Percentiles rank a stretch among this genome's conserved stretches.
Conservation (phyloP, 2,329 filamentous ascomycete species). For the Ophiostoma pallidulum region DNA sequence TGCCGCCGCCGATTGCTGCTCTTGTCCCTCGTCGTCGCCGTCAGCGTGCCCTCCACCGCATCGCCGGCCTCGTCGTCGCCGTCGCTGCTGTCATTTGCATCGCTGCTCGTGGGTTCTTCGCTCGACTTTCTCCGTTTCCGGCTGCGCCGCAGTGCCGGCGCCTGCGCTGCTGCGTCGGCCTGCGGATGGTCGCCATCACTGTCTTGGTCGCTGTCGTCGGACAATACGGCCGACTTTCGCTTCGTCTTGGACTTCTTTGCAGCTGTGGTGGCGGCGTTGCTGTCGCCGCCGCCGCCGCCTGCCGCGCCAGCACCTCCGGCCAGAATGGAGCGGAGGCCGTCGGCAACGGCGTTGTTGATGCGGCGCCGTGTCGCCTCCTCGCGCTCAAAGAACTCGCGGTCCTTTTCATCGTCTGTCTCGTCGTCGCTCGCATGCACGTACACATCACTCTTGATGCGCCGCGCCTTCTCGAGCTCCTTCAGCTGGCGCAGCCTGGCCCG, state of each 20-base stretch:
- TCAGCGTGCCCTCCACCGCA: background rate
- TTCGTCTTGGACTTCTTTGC: background rate
- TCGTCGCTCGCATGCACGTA: constrained; percentile 82
- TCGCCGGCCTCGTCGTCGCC: background rate
- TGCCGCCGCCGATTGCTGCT: constrained; percentile 14
- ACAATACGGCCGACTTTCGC: constrained; percentile 19
- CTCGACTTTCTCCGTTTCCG: constrained; percentile 14
- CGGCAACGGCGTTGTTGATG: constrained; percentile 28
- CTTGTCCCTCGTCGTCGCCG: constrained; percentile 5
- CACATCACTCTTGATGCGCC: constrained; percentile 73
- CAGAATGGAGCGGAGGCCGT: constrained; percentile 13
- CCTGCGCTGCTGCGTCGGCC: background rate
- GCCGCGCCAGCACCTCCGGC: constrained; percentile 14
- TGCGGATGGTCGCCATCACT: constrained; percentile 9
- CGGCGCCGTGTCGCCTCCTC: constrained; percentile 58
- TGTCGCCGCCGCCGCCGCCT: too few relatives aligned
- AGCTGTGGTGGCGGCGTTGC: constrained; percentile 11
- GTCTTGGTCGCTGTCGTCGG: constrained; percentile 15
- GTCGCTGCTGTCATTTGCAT: constrained; percentile 2
- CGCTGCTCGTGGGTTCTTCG: constrained; percentile 8
- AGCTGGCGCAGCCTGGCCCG: constrained; percentile 52
- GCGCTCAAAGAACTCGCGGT: constrained; percentile 62
- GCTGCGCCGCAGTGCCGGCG: background rate
- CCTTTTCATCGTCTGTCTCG: constrained; percentile 70
- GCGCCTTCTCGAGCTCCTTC: constrained; percentile 65